A percentile compares a stretch with the other conserved stretches of the same genome.
phyloP scores from a whole-genome alignment of 2,329 filamentous ascomycete species.

The Verticillium longisporum region DNA sequence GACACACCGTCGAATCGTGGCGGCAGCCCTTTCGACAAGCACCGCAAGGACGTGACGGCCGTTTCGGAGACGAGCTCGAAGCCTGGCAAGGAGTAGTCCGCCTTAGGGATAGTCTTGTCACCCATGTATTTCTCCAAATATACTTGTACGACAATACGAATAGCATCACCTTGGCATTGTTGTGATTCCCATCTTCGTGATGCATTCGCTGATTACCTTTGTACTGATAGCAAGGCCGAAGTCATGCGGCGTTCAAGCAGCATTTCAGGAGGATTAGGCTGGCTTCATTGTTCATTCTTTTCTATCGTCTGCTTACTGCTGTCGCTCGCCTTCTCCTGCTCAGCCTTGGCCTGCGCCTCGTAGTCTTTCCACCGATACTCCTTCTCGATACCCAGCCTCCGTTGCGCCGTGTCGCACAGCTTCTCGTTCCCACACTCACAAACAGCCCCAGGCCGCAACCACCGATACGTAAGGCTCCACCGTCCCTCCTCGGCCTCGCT shows the following conservation, averaged over 20 bases:
- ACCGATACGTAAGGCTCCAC: conserved; percentile 51
- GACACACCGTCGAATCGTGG: conserved; percentile 11
- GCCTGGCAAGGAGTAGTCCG: not conserved
- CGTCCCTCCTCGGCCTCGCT: conserved; percentile 34
- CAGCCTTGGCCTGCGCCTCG: not conserved
- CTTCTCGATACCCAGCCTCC: conserved; percentile 34
- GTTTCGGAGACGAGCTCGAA: not conserved
- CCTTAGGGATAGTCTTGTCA: not conserved
- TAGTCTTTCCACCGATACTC: conserved; percentile 41
- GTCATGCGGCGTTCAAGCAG: too few relatives aligned
- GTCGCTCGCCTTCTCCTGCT: not conserved
- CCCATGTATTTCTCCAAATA: too few relatives aligned
- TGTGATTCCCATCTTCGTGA: too few relatives aligned
- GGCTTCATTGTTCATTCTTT: too few relatives aligned
- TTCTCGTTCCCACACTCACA: conserved; percentile 44
- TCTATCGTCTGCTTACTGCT: too few relatives aligned
- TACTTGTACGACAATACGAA: too few relatives aligned
- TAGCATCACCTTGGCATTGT: too few relatives aligned
- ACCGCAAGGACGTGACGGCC: conserved; percentile 7
- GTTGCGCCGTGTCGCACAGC: conserved; percentile 45
- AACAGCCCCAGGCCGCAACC: conserved; percentile 35
- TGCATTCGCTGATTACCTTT: too few relatives aligned
- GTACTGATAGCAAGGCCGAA: too few relatives aligned
- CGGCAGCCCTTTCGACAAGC: conserved; percentile 10
- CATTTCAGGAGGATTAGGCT: too few relatives aligned